Evolutionary conservation across 2,329 filamentous ascomycete species (phyloP), one percentile per base, ranked within the genome.

Genomic region (Tricladium varicosporioides): DNA sequence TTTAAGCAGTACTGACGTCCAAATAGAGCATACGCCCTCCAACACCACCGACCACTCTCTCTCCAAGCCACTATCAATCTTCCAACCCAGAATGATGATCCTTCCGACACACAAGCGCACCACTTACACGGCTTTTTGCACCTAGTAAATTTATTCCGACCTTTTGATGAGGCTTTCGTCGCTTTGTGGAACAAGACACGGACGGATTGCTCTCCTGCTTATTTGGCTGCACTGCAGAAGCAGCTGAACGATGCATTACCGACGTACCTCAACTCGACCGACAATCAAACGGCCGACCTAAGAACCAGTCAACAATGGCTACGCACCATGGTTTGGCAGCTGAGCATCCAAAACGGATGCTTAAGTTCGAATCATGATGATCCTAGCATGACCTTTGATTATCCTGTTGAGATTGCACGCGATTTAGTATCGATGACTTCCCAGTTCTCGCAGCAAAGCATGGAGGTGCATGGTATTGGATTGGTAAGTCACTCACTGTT

Each of bases 381-480:
- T 43, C 77, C 80, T 16, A 75, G 74, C 60, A 77, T 87, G 59
- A 81, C 84, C 0, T 88, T 87, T 63, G 79, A 81, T 51, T 88
- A 86, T 63, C 81, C 85, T 2, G 76, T 85, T 16, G 80, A 84
- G 51, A 80, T 89, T 60, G 78, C 85, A 0, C 76, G 80, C 47
- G 86, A 90, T 57, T 63, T 89, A 22, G 74, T 80, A 18, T 80
- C 80, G 13, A 84, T 92, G 72, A 86, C 88, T 4, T 83, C 85
- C 14, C 83, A 88, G 53, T 88, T 94, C 66, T 86, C 87, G 0
- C 83, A 84, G 36, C 80, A 86, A 62, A 85, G 85, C 45, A 86
- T 91, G 76, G 89, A 93, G 61, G 77, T 92, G 2, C 80, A 92
- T 62, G 88, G 87, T 15, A 81, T 89, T 42, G 88, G 88, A 22